Base-by-base conservation (phyloP, 2,329 filamentous ascomycete genomes). In the Talaromyces atroroseus region DNA sequence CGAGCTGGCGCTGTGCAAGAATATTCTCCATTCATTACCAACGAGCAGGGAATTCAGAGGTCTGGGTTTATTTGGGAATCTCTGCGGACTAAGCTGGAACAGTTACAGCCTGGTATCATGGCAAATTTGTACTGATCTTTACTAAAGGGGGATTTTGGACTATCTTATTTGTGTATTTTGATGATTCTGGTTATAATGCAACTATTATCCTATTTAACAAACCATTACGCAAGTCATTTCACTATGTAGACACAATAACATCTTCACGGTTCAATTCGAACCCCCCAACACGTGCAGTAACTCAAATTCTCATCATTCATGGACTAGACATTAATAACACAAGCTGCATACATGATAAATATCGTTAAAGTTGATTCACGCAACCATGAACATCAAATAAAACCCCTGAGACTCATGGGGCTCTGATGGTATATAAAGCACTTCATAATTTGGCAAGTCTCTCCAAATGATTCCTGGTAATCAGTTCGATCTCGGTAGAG, bases 381-480 rank as follows among this genome's bases (percentile, higher is more conserved):
- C 34, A n/a, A 3, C 16, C 34, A 38, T 38, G 34, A 40, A 40
- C n/a, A 18, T 40, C n/a, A n/a, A 44, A 10, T 12, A 18, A 10
- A 44, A 20, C 2, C 7, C n/a, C 18, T 3, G n/a, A 12, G 2
- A 8, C n/a, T 21, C 18, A 11, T 23, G 20, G 11, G 16, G 8
- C 40, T 44, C 40, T 12, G 18, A 11, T 23, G 5, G 18, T 18
- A 18, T 23, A 44, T 44, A n/a, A 44, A 21, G 23, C 3, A 10
- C 2, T 12, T 44, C 38, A 49, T 49, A 54, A 34, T 12, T 54
- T 54, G n/a, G 40, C 45, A 10, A 58, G 42, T 10, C 21, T 36
- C 14, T 58, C 56, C 26, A 58, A 10, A 52, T 58, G 52, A 47
- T 32, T 40, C 20, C 52, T 46, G 21, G 56, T 48, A 14, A 58